Conservation (phyloP, 23 red algal species). For the Gracilaria gracilis region DNA sequence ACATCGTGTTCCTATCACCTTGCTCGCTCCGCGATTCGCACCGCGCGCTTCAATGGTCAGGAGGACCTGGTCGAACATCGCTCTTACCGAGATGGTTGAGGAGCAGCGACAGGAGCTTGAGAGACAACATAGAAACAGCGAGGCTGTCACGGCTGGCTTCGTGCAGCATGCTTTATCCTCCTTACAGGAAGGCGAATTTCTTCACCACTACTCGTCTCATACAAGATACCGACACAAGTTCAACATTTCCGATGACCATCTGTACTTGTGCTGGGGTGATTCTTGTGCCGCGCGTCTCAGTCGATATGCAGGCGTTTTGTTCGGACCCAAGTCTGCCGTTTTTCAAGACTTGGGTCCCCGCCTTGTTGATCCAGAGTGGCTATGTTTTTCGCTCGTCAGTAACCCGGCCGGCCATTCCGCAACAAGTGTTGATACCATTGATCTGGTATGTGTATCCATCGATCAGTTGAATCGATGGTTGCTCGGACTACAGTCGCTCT, state of each 20-base stretch:
- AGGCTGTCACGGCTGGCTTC: conserved; percentile 61
- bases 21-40: conserved; percentile 50
- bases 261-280: conserved; percentile 57
- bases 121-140: conserved; percentile 20
- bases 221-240: conserved; percentile 58
- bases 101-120: conserved; percentile 40
- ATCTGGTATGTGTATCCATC: conserved; percentile 73
- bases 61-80: conserved; percentile 59
- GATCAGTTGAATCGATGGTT: conserved; percentile 88
- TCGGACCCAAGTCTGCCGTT: conserved; percentile 72
- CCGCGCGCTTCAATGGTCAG: conserved; percentile 1
- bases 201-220: conserved; percentile 63
- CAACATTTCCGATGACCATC: conserved; percentile 61
- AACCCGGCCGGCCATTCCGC: conserved; percentile 27
- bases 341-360: conserved; percentile 61
- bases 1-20: conserved; percentile 61
- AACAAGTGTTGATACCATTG: conserved; percentile 62
- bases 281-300: conserved; percentile 52
- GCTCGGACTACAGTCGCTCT: conserved; percentile 87
- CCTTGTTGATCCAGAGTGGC: conserved; percentile 85
- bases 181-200: conserved; percentile 57
- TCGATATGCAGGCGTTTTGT: conserved; percentile 70
- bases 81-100: conserved; percentile 60
- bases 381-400: conserved; percentile 81
- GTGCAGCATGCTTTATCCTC: conserved; percentile 56